Evolutionary conservation across 192 early-diverging fungal genomes (phyloP).

Genomic region (Backusella sp.): DNA sequence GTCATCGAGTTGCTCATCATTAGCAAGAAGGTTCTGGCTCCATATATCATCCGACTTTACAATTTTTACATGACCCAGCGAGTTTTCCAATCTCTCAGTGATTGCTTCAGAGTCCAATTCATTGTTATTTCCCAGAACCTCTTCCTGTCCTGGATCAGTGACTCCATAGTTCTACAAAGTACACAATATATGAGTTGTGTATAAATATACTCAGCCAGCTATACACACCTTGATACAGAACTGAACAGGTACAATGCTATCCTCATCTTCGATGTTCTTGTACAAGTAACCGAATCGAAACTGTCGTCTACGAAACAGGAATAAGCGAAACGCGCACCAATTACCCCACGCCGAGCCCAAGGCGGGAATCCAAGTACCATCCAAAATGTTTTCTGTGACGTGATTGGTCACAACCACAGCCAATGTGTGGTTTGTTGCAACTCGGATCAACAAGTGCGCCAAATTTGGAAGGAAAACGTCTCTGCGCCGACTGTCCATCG

Average conservation of each 20-base stretch:
- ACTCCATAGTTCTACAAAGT: not conserved
- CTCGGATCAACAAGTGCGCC: not conserved
- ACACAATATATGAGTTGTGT: not conserved
- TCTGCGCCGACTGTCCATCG: not conserved
- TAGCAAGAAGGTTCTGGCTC: not conserved
- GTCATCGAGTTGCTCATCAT: not conserved
- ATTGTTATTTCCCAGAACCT: not conserved
- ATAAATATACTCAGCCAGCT: not conserved
- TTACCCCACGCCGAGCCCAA: not conserved
- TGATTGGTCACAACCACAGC: conserved; percentile 21
- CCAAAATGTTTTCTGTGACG: not conserved
- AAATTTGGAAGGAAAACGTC: not conserved
- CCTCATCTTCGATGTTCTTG: not conserved
- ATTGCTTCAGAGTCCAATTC: not conserved
- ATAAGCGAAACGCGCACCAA: conserved; percentile 13
- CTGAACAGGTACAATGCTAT: too few species aligned
- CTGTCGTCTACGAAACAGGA: conserved; percentile 9
- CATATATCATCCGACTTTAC: not conserved
- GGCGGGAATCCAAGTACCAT: not conserved
- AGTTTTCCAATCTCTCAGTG: not conserved
- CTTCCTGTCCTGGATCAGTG: not conserved
- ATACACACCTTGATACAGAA: not conserved
- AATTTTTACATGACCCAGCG: not conserved
- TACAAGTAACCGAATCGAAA: conserved; percentile 1
- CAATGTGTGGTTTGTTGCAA: conserved; percentile 7